phyloP scores from a whole-genome alignment of 225 moss, liverwort and hornwort genomes.

The Sphagnum contortum region DNA sequence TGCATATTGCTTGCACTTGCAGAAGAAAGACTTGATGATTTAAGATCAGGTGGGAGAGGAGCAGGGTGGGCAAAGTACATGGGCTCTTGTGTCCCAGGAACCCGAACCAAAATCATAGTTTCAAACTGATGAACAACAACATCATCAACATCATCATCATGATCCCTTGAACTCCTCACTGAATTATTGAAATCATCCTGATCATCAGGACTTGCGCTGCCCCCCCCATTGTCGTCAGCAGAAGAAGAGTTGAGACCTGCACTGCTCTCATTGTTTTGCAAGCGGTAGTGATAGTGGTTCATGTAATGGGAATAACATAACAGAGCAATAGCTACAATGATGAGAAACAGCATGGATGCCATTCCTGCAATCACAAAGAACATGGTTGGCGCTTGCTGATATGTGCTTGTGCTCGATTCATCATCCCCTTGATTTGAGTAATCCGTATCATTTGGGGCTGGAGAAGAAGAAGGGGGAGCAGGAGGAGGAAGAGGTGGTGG shows the following conservation, averaged over 20 bases:
- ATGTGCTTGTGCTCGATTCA: not conserved
- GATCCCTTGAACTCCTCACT: no score
- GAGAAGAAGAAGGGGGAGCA: no score
- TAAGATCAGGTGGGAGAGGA: not conserved
- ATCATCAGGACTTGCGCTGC: slow-evolving; percentile 15
- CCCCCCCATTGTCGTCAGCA: slow-evolving; percentile 8
- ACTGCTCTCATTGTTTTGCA: slow-evolving; percentile 1
- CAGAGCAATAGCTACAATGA: slow-evolving; percentile 17
- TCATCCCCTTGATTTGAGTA: no score
- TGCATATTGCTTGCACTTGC: no score
- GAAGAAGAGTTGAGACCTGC: not conserved
- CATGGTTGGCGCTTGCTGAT: slow-evolving; percentile 24
- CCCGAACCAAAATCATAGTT: slow-evolving; percentile 19
- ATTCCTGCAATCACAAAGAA: slow-evolving; percentile 39
- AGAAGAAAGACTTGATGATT: no score
- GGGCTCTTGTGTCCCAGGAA: slow-evolving; percentile 27
- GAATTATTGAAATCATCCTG: no score
- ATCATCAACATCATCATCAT: no score
- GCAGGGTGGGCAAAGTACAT: slow-evolving; percentile 27
- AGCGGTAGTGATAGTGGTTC: slow-evolving; percentile 7
- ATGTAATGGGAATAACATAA: slow-evolving; percentile 34
- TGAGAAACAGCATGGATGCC: slow-evolving; percentile 29
- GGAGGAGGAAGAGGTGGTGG: no score
- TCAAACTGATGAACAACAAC: slow-evolving; percentile 4
- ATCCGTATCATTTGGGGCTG: no score